phyloP scores from a whole-genome alignment of 2,329 filamentous ascomycete species.

The Colletotrichum endophyticum region DNA sequence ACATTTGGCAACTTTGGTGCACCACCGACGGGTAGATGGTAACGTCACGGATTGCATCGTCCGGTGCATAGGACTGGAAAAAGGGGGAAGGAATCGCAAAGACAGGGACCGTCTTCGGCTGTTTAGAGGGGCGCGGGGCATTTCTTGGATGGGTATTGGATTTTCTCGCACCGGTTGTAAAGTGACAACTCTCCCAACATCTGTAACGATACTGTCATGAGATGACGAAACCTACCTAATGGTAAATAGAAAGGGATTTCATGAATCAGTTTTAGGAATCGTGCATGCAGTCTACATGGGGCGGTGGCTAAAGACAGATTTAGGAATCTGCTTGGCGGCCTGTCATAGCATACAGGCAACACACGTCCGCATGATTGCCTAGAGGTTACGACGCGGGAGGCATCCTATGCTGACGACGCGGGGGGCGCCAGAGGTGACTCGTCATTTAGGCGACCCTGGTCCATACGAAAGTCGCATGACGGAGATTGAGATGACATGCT shows the following conservation, averaged over 20 bases:
- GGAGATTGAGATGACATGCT: background rate
- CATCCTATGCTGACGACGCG: background rate
- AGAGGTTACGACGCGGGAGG: background rate
- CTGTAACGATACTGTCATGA: constrained; percentile 18
- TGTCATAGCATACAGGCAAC: background rate
- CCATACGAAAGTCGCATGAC: background rate
- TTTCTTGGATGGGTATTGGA: background rate
- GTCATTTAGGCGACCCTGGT: background rate
- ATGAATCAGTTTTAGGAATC: background rate
- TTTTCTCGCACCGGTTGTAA: background rate
- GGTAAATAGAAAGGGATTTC: constrained; percentile 4
- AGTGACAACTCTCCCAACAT: constrained; percentile 11
- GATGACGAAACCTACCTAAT: constrained; percentile 15
- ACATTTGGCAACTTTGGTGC: constrained; percentile 21
- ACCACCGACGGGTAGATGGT: constrained; percentile 18
- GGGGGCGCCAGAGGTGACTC: background rate
- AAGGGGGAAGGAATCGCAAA: background rate
- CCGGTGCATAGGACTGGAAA: background rate
- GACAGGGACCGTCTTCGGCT: background rate
- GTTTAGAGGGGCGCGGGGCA: background rate
- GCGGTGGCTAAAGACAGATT: background rate
- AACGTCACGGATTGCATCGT: background rate
- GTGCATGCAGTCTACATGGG: background rate
- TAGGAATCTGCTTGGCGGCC: background rate
- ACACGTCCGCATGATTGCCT: background rate